Conservation (phyloP, 2,329 filamentous ascomycete species). For the Penicillium glabrum region DNA sequence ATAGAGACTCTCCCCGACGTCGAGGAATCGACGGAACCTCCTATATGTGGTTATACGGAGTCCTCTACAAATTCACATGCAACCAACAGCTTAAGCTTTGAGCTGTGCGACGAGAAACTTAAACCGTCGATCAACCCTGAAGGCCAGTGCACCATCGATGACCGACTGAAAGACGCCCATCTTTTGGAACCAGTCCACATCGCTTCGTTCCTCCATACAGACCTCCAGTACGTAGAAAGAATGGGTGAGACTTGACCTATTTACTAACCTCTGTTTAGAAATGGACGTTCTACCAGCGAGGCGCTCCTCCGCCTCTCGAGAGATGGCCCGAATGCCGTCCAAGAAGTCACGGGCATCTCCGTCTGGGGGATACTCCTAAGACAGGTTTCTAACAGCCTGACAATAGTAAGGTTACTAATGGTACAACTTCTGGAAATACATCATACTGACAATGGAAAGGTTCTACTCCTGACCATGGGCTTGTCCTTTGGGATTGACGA, state of each 20-base stretch:
- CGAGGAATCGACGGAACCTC: constrained; percentile 44
- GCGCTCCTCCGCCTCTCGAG: constrained; percentile 64
- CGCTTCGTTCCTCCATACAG: constrained; percentile 13
- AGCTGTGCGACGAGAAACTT: constrained; percentile 18
- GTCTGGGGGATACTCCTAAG: constrained; percentile 74
- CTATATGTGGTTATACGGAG: constrained; percentile 37
- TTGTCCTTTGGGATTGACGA: constrained; percentile 57
- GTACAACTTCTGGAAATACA: neutral
- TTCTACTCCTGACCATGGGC: constrained; percentile 73
- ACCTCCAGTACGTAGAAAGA: constrained; percentile 14
- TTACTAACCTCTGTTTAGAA: constrained; percentile 18
- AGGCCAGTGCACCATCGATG: neutral
- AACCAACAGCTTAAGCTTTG: constrained; percentile 14
- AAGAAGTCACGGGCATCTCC: constrained; percentile 69
- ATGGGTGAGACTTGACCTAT: neutral
- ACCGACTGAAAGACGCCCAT: constrained; percentile 9
- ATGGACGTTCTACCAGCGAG: constrained; percentile 65
- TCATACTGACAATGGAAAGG: constrained; percentile 44
- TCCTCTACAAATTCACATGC: constrained; percentile 20
- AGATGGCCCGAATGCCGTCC: constrained; percentile 70
- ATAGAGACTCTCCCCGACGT: constrained; percentile 40
- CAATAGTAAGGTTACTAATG: constrained; percentile 52
- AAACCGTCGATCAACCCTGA: neutral
- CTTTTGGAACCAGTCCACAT: constrained; percentile 14
- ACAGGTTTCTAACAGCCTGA: constrained; percentile 75